Evolutionary conservation across 177 flowering plant species (phyloP), one percentile per base, ranked within the genome.

Genomic region (Tripterygium wilfordii): DNA sequence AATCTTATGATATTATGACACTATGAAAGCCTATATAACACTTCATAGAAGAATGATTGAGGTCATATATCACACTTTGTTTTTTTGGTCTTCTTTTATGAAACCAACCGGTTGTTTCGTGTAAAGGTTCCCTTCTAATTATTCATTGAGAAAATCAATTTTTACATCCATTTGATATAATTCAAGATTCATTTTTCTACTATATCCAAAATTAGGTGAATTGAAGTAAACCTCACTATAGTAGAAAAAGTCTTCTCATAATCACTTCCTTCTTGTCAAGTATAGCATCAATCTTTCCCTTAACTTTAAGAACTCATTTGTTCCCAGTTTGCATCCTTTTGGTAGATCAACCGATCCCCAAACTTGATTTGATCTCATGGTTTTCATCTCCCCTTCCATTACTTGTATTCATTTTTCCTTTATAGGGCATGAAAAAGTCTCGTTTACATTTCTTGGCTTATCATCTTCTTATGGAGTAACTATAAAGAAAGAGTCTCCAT

Each of bases 31-130:
- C n/a, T n/a, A n/a, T n/a, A n/a, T n/a, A n/a, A n/a, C n/a, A n/a
- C n/a, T n/a, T n/a, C n/a, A n/a, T n/a, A n/a, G n/a, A n/a, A n/a
- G n/a, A n/a, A n/a, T 2, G 42, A 38, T 10, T 24, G 6, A 6
- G 5, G 3, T 10, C 18, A 14, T n/a, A n/a, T n/a, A n/a, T 38
- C 20, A 20, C 42, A 20, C 6, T 18, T 24, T 20, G 6, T 38
- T 18, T 18, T 38, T n/a, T 18, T 38, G 42, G 24, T 24, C 42
- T 38, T 20, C 3, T 2, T 6, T n/a, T 18, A 38, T 10, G 10
- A 38, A 38, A 20, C 42, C 42, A 2, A 18, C 24, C 8, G 42
- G 42, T 38, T 38, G 42, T 19, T 38, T 14, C 24, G 20, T 38
- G 20, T 3, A 38, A 9, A 18, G 18, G 3, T 20, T 3, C 10